Evolutionary conservation across 345 rosid genomes (phyloP), one percentile per base, ranked within the genome.

Genomic region (Bretschneidera sinensis): DNA sequence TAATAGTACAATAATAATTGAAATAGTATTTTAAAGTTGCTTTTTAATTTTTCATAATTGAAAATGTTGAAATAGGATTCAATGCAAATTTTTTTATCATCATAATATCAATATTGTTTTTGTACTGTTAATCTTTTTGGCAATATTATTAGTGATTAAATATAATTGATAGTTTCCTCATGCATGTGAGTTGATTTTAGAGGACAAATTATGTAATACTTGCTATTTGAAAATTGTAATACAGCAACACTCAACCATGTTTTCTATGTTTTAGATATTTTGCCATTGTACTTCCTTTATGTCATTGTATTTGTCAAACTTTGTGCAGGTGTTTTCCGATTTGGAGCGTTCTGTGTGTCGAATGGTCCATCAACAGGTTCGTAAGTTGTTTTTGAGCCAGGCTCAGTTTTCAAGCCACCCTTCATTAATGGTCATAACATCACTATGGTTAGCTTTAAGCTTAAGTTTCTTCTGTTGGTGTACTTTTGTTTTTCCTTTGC

Each of bases 321-420:
- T 51, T 66, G 47, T 80, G 70, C 83, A 94, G 99, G 97, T 91
- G 48, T 74, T 95, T 54, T 95, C 96, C 17, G 96, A 95, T 81
- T 64, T 95, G 75, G 96, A 95, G 66, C 97, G 95, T 39, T 95
- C 97, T 25, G 85, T 79, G 14, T 95, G 97, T 76, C 90, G 99
- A 54, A 95, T 95, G 96, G 84, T 88, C 60, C 96, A 95, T 74
- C 76, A 79, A 51, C 97, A 91, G 95, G 97, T 95, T 58, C 54
- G 88, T 75, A 20, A 63, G 59, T 45, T 54, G 17, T 21, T 60
- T 24, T 51, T 39, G 28, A 72, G 45, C 9, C 11, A 39, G 33
- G 33, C 8, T 28, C 33, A 28, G 33, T 28, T 39, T 39, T 9
- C 15, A 35, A 23, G 51, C n/a, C 18, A 17, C 24, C 39, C 57